Percentiles rank a stretch among this genome's conserved stretches.
These are phyloP conservation scores for Eucalyptus polyanthemos DNA, from an alignment of 345 rosid genomes.

Conservation along the genomic window DNA sequence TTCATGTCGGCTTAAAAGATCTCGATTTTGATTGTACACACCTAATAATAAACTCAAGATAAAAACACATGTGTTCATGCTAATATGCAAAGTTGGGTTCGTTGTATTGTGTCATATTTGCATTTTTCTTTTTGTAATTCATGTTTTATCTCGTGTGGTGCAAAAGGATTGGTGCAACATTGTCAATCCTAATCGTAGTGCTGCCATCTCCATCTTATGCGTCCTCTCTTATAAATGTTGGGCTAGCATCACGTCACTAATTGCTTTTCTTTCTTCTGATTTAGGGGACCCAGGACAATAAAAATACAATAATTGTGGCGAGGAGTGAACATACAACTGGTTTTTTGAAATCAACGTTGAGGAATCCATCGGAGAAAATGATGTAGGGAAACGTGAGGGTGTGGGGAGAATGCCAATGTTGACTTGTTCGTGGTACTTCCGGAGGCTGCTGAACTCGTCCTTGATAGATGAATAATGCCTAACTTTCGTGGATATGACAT, in stretches of 20 bases:
- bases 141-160: background rate
- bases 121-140: background rate
- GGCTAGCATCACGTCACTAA: background rate
- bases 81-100: background rate
- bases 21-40: background rate
- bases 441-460: background rate
- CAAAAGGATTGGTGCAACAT: background rate
- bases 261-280: background rate
- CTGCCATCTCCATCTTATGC: background rate
- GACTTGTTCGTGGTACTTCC: background rate
- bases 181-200: background rate
- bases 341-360: background rate
- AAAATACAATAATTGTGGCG: background rate
- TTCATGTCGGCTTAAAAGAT: background rate
- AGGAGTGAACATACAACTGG: background rate
- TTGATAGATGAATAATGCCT: background rate
- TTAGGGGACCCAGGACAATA: background rate
- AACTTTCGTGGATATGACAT: background rate
- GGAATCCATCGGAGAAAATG: background rate
- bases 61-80: background rate
- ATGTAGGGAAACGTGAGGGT: background rate
- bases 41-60: background rate
- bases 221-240: background rate
- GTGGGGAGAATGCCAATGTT: background rate
- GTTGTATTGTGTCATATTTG: background rate